These are phyloP conservation scores for Podospora sp. DNA, from an alignment of 495 filamentous ascomycete species.

Conservation along the genomic window DNA sequence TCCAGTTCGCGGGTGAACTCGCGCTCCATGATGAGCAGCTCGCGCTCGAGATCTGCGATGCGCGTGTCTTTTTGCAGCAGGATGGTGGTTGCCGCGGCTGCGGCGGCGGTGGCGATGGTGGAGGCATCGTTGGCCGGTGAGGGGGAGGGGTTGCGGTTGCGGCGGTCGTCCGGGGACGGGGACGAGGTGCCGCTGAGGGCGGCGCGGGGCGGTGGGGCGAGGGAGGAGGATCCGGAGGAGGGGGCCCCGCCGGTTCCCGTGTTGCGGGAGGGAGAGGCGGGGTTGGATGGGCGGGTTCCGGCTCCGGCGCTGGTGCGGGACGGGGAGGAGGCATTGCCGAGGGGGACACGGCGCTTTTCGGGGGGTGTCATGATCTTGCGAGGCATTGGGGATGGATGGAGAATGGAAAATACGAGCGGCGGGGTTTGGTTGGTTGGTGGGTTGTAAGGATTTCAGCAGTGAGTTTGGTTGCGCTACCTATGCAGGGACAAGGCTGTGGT, in stretches of 20 bases:
- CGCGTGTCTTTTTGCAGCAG: slow-evolving; percentile 44
- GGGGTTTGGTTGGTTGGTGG: background rate
- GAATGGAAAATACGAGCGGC: background rate
- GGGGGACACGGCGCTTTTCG: slow-evolving; percentile 17
- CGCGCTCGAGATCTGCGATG: slow-evolving; percentile 49
- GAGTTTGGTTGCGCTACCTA: background rate
- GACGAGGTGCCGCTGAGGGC: slow-evolving; percentile 41
- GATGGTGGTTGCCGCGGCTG: slow-evolving; percentile 35
- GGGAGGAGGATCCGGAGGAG: too few species aligned
- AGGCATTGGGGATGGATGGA: background rate
- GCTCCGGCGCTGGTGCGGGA: slow-evolving; percentile 24
- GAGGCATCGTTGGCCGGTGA: slow-evolving; percentile 7
- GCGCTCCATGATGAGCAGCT: slow-evolving; percentile 46
- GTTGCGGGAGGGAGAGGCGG: slow-evolving; percentile 15
- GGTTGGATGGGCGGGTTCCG: slow-evolving; percentile 15
- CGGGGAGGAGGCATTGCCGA: slow-evolving; percentile 12
- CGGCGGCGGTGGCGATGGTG: slow-evolving; percentile 22
- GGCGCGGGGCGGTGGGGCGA: slow-evolving; percentile 46
- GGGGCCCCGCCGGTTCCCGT: slow-evolving; percentile 18
- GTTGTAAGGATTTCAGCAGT: too few species aligned
- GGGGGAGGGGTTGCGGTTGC: slow-evolving; percentile 1
- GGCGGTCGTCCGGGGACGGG: slow-evolving; percentile 35
- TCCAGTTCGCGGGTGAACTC: slow-evolving; percentile 53
- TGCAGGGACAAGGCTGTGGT: background rate
- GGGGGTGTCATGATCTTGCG: slow-evolving; percentile 25